Conservation (phyloP, 2,329 filamentous ascomycete species). For the Pseudogymnoascus sp. region DNA sequence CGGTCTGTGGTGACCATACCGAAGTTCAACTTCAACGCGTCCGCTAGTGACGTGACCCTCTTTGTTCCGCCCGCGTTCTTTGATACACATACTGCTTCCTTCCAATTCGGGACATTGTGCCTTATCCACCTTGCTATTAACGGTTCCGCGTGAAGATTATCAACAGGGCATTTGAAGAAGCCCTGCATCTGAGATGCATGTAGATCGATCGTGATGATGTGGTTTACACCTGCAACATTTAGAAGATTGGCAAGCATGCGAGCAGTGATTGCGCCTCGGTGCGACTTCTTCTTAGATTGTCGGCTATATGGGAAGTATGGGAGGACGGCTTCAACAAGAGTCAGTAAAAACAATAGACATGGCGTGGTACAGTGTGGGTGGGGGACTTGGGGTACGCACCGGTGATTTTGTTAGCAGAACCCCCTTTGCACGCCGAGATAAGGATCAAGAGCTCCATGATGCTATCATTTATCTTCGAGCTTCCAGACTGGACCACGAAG, state of each 20-base stretch:
- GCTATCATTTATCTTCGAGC: constrained; percentile 92
- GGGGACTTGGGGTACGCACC: constrained; percentile 47
- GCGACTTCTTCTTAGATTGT: constrained; percentile 98
- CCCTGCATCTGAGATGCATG: constrained; percentile 99
- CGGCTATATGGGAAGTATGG: constrained; percentile 99
- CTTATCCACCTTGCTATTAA: constrained; percentile 94
- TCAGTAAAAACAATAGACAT: constrained; percentile 16
- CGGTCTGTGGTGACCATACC: constrained; percentile 88
- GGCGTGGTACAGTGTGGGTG: not conserved
- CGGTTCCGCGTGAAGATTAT: constrained; percentile 94
- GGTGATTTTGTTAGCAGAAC: constrained; percentile 92
- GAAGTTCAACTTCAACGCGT: constrained; percentile 94
- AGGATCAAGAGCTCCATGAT: constrained; percentile 99
- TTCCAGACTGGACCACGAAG: constrained; percentile 96
- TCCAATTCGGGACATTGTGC: constrained; percentile 80
- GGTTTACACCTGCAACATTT: constrained; percentile 86
- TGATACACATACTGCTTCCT: constrained; percentile 87
- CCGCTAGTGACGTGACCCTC: constrained; percentile 88
- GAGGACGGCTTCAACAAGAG: constrained; percentile 58
- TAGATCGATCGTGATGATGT: constrained; percentile 94
- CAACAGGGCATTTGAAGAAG: constrained; percentile 95
- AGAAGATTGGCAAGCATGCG: constrained; percentile 95
- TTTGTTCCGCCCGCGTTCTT: constrained; percentile 98
- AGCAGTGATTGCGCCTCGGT: constrained; percentile 91
- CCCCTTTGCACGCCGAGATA: constrained; percentile 97